phyloP scores from a whole-genome alignment of 2,329 filamentous ascomycete genomes.

The Daldinia sp. region DNA sequence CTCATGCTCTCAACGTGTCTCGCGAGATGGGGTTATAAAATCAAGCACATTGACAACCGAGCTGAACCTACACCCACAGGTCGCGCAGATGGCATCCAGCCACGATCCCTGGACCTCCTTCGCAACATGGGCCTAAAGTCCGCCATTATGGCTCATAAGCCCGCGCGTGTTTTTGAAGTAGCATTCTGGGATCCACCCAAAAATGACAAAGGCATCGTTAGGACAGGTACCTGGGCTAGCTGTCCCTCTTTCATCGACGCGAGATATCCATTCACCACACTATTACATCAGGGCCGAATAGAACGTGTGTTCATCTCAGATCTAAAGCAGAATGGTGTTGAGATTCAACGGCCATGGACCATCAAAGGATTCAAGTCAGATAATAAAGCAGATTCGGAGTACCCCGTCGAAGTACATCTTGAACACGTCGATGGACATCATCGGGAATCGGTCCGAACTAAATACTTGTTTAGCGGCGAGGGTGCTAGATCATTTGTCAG shows the following conservation, averaged over 20 bases:
- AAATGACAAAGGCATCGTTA: conserved; percentile 68
- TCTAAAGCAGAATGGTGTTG: conserved; percentile 69
- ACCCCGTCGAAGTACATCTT: conserved; percentile 84
- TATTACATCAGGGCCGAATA: conserved; percentile 78
- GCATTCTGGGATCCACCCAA: conserved; percentile 77
- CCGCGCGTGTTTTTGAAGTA: conserved; percentile 85
- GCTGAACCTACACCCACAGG: conserved; percentile 86
- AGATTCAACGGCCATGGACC: conserved; percentile 74
- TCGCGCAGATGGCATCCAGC: conserved; percentile 92
- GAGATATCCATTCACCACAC: conserved; percentile 76
- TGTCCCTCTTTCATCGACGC: conserved; percentile 87
- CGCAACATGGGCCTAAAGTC: conserved; percentile 92
- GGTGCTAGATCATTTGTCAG: conserved; percentile 76
- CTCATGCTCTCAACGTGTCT: conserved; percentile 89
- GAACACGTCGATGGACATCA: conserved; percentile 80
- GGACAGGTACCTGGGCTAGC: conserved; percentile 83
- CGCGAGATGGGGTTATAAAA: conserved; percentile 91
- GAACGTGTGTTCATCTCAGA: conserved; percentile 77
- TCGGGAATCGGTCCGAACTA: conserved; percentile 74
- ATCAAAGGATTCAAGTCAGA: conserved; percentile 72
- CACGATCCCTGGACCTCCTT: conserved; percentile 85
- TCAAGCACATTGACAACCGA: conserved; percentile 94
- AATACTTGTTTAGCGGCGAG: conserved; percentile 79
- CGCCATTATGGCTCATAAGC: conserved; percentile 86
- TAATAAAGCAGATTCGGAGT: conserved; percentile 67